A percentile compares a stretch with the other conserved stretches of the same genome.
phyloP scores from a whole-genome alignment of 768 basidiomycete genomes.

The Russula virescens region DNA sequence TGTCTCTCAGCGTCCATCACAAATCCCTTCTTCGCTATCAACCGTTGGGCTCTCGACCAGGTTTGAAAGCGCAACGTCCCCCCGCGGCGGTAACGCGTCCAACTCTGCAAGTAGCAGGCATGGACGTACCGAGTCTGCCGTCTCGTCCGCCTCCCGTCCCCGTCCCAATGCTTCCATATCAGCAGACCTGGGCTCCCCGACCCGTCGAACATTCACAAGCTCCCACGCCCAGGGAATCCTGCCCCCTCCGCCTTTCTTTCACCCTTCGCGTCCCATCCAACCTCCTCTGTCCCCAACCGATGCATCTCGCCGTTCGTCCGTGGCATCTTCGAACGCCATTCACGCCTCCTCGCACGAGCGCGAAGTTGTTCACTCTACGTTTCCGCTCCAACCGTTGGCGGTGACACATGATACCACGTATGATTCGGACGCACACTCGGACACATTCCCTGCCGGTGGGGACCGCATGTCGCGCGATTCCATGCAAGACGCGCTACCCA shows the following conservation, averaged over 20 bases:
- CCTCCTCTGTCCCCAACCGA: conserved; percentile 36
- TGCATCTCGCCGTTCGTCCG: conserved; percentile 32
- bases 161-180: conserved; percentile 1
- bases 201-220: conserved; percentile 9
- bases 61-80: conserved; percentile 12
- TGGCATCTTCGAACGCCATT: conserved; percentile 27
- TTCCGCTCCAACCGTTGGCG: conserved; percentile 38
- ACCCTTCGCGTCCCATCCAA: conserved; percentile 56
- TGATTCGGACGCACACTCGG: conserved; percentile 40
- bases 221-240: conserved; percentile 65
- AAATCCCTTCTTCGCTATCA: conserved; percentile 23
- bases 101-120: conserved; percentile 5
- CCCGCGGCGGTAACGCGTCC: conserved; percentile 9
- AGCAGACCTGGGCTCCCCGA: conserved; percentile 19
- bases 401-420: conserved; percentile 33
- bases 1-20: conserved; percentile 21
- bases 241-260: conserved; percentile 76
- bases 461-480: conserved; percentile 17
- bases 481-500: conserved; percentile 34
- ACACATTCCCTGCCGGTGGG: conserved; percentile 13
- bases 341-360: conserved; percentile 13
- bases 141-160: conserved; percentile 20
- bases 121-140: conserved; percentile 15
- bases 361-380: conserved; percentile 27
- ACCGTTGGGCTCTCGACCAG: conserved; percentile 22